phyloP scores from a whole-genome alignment of 495 filamentous ascomycete species.

The Articulospora tetracladia region DNA sequence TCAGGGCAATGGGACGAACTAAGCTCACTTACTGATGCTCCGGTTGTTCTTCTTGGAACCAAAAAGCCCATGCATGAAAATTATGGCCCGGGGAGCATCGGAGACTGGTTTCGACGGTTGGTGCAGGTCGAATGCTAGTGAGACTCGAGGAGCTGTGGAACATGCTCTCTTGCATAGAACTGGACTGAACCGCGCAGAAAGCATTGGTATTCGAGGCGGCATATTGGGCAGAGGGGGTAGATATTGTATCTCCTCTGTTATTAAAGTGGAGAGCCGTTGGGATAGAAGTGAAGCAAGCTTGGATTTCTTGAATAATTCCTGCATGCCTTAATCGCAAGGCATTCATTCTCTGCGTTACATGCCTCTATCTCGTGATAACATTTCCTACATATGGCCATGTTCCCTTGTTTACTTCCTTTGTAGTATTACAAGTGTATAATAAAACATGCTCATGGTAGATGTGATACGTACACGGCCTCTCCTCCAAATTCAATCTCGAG shows the following conservation, averaged over 20 bases:
- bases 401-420: too few species aligned
- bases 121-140: slow-evolving; percentile 58
- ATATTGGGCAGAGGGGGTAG: neutral
- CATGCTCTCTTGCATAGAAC: neutral
- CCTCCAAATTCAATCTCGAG: neutral
- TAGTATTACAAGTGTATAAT: too few species aligned
- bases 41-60: slow-evolving; percentile 95
- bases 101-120: slow-evolving; percentile 33
- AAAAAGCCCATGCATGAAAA: slow-evolving; percentile 93
- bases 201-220: slow-evolving; percentile 6
- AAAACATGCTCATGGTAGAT: too few species aligned
- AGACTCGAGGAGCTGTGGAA: slow-evolving; percentile 27
- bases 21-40: slow-evolving; percentile 89
- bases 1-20: neutral
- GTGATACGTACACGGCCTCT: too few species aligned
- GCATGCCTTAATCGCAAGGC: slow-evolving; percentile 6
- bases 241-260: neutral
- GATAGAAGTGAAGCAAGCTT: neutral
- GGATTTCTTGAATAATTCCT: neutral
- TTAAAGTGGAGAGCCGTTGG: neutral
- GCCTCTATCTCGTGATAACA: neutral
- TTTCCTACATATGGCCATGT: too few species aligned
- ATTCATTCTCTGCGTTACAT: neutral
- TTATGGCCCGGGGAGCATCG: slow-evolving; percentile 57
- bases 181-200: neutral